Base-by-base conservation (phyloP, 1,139 yeast genomes). In the Suhomyces ambrosiae region DNA sequence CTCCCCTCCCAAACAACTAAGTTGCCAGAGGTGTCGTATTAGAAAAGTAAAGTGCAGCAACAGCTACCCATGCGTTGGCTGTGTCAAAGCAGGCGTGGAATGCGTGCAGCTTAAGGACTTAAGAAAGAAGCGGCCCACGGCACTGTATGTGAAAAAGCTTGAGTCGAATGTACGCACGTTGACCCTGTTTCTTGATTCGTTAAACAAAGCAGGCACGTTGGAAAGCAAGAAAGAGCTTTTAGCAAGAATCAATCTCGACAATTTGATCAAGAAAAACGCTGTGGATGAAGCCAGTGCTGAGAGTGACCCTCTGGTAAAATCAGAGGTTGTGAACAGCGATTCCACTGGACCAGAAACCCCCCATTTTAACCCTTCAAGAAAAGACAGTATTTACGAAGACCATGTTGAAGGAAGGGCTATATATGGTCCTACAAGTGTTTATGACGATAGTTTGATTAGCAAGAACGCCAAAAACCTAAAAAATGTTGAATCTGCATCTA, bases 31-130 rank as follows among this genome's bases (percentile, higher is more conserved):
- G 33, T 78, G 83, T 50, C 61, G 82, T 14, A 46, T 61, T n/a
- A 64, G 78, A 34, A 74, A 79, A 49, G 76, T 77, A 46, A 76
- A 74, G 52, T 79, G 85, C 52, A 71, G 75, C 48, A 60, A 67
- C 37, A 68, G 65, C 7, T 58, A 54, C 35, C 84, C 84, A 0
- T 79, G 85, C 48, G 59, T 68, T 16, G 67, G 67, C 34, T 79
- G 85, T 53, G 53, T 56, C 15, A 68, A 66, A 40, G 61, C 70
- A 5, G 63, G 65, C 3, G 61, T 69, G 10, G 75, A 71, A 32
- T 79, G 85, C 52, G 61, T 75, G 18, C 68, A 68, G 30, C 67
- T 73, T n/a, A 64, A 65, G 39, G 85, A 79, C 51, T 61, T 73
- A 63, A 58, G 85, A 32, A 77, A 76, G 49, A 73, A 69, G 43